These are phyloP conservation scores for Ogataea glucozyma DNA, from an alignment of 805 yeast genomes.

Conservation along the genomic window DNA sequence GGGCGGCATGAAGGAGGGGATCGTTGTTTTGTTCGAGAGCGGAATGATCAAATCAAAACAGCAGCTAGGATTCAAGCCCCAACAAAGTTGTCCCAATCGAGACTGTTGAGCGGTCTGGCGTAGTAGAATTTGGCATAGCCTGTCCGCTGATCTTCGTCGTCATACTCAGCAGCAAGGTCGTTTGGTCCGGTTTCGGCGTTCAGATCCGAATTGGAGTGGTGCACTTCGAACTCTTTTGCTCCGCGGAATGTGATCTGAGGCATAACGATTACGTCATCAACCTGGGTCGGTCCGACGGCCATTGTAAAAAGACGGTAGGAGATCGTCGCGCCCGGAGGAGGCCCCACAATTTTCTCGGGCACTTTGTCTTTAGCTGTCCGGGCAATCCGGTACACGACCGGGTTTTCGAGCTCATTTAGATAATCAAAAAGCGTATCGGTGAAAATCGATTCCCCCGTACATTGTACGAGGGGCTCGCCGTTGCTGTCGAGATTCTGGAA, in stretches of 20 bases:
- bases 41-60: too few species aligned
- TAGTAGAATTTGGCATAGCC: constrained; percentile 30
- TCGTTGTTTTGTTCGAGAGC: too few species aligned
- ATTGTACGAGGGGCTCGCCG: constrained; percentile 34
- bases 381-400: constrained; percentile 28
- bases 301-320: constrained; percentile 30
- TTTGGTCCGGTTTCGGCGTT: too few species aligned
- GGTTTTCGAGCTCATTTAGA: constrained; percentile 24
- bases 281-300: constrained; percentile 34
- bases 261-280: constrained; percentile 31
- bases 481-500: constrained; percentile 33
- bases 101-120: constrained; percentile 27
- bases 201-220: neutral
- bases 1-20: too few species aligned
- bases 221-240: constrained; percentile 14
- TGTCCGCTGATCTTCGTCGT: constrained; percentile 29
- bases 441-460: constrained; percentile 34
- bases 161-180: constrained; percentile 19
- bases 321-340: constrained; percentile 24
- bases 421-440: constrained; percentile 37
- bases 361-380: constrained; percentile 21
- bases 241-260: constrained; percentile 36
- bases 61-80: neutral
- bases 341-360: constrained; percentile 28
- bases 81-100: constrained; percentile 14